Base-by-base conservation (phyloP, 2,329 filamentous ascomycete genomes). In the Fusarium caatingaense region DNA sequence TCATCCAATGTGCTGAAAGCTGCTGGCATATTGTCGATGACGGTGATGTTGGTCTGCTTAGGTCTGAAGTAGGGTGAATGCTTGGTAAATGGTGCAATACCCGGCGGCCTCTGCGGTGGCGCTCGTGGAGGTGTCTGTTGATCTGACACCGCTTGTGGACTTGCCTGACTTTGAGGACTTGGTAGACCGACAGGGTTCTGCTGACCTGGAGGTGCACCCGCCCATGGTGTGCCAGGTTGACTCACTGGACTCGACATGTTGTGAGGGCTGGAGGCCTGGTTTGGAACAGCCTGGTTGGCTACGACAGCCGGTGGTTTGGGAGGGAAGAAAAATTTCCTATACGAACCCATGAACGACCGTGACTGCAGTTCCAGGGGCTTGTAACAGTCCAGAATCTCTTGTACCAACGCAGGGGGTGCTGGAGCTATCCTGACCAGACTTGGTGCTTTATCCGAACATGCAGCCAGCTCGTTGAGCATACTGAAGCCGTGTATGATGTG, bases 401-500 rank as follows among this genome's bases (percentile, higher is more conserved):
- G 77, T 0, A 81, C 80, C 37, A 81, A 46, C 1, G 77, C 64
- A 5, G 80, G 80, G 16, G 80, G 80, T 12, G 79, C 78, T 0
- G 76, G 76, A 8, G 80, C 80, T 23, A 81, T 81, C 34, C 79
- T 77, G 32, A 81, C 80, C 3, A 81, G 73, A 45, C 72, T 72
- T 2, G 78, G 78, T 0, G 80, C 80, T 56, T 76, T 79, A 15
- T 77, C 71, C 0, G 80, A 78, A 59, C 80, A 81, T 6, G 76
- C 74, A 1, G 79, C 75, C 13, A 81, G 76, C 57, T 81, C 80
- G 21, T 81, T 81, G 8, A 81, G 70, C 78, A 81, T 80, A 30
- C 76, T 79, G 49, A 82, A 82, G 40, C 81, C 81, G 34, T 81
- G 78, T 2, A 75, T 80, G 45, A 82, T 73, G 53, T 83, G 81